Conservation (phyloP, 768 basidiomycete genomes). For the button mushroom (Agaricus bisporus) region DNA sequence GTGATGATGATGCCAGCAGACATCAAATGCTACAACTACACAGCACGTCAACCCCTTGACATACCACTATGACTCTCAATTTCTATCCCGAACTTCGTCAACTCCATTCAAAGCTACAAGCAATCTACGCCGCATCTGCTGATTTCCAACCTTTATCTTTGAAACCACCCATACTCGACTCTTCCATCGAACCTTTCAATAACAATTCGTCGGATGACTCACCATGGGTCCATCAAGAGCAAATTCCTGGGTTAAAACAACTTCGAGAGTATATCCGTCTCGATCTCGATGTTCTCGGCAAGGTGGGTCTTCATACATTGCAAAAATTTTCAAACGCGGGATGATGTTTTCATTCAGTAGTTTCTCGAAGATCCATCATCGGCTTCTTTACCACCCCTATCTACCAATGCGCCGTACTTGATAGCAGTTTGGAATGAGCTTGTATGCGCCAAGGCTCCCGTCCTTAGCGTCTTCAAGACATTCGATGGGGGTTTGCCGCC, state of each 20-base stretch:
- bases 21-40: background rate
- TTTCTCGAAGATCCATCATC: conserved; percentile 46
- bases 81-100: conserved; percentile 27
- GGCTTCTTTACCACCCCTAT: conserved; percentile 42
- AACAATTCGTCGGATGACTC: conserved; percentile 31
- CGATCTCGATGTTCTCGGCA: conserved; percentile 38
- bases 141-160: conserved; percentile 31
- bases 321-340: too few species aligned
- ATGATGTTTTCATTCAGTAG: conserved; percentile 40
- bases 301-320: too few species aligned
- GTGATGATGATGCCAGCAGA: background rate
- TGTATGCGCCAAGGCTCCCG: conserved; percentile 48
- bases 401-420: conserved; percentile 77
- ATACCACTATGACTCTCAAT: background rate
- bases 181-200: conserved; percentile 27
- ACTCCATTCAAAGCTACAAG: conserved; percentile 21
- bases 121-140: conserved; percentile 30
- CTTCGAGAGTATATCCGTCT: conserved; percentile 38
- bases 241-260: conserved; percentile 40
- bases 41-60: background rate
- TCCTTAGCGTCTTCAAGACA: conserved; percentile 53
- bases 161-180: conserved; percentile 40
- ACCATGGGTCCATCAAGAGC: conserved; percentile 36
- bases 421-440: conserved; percentile 82
- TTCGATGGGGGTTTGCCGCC: conserved; percentile 25